phyloP scores from a whole-genome alignment of 345 rosid species.

The Eutrema japonicum region DNA sequence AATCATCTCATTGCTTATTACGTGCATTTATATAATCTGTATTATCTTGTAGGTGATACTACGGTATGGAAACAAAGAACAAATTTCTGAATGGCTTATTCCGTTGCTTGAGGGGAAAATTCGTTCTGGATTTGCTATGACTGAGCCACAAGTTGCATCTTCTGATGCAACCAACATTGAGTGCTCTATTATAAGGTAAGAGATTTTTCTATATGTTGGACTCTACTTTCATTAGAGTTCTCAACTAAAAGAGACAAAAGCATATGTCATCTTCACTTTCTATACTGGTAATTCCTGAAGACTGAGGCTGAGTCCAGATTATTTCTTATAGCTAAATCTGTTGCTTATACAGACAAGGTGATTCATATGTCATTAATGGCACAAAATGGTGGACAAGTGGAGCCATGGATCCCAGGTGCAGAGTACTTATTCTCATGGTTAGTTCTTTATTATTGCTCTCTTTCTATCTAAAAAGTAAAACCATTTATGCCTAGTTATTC shows the following conservation, averaged over 20 bases:
- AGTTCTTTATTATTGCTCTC: conserved; percentile 43
- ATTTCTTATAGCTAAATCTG: conserved; percentile 15
- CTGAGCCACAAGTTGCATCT: conserved; percentile 98
- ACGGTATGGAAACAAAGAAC: conserved; percentile 92
- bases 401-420: conserved; percentile 99
- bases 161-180: conserved; percentile 99
- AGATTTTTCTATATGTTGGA: conserved; percentile 3
- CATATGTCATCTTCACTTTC: conserved; percentile 5
- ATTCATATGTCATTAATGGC: conserved; percentile 83
- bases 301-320: neutral
- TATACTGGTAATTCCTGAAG: neutral
- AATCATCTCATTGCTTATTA: conserved; percentile 16
- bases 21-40: neutral
- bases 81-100: conserved; percentile 80
- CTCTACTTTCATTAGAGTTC: conserved; percentile 21
- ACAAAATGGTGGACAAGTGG: conserved; percentile 99
- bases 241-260: neutral
- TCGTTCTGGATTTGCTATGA: conserved; percentile 99
- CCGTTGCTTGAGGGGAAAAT: conserved; percentile 92
- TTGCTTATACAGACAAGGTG: conserved; percentile 65
- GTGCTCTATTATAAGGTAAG: conserved; percentile 86
- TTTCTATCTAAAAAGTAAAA: conserved; percentile 4
- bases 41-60: conserved; percentile 62
- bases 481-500: neutral
- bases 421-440: conserved; percentile 93